Evolutionary conservation across 768 basidiomycete genomes (phyloP), one percentile per base, ranked within the genome.

Genomic region (Trametes cinnabarina): DNA sequence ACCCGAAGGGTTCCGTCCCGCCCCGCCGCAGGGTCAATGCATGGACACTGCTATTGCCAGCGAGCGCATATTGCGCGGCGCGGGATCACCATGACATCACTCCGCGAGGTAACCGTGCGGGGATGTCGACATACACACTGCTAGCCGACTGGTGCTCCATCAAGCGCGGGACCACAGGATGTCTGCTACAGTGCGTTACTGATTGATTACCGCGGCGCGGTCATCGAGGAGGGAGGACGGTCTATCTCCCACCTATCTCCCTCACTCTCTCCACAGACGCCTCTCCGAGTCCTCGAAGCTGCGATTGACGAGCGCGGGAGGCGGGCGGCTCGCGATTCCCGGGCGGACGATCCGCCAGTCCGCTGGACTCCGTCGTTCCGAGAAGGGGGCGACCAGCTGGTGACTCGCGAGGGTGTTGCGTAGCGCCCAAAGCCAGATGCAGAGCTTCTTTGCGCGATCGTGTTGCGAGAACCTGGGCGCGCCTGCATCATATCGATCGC

Each of bases 241-340:
- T 57, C 55, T 61, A 61, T 61, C 60, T 61, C 60, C 60, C 46
- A 28, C 43, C 60, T 47, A 61, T 61, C 60, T 61, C 60, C 60
- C 49, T 53, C 60, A 54, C 46, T 26, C 23, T 41, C 40, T 37
- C 57, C 57, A 44, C 57, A 15, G 19, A 17, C 35, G 51, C 55
- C 40, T 51, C 55, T 26, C 15, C 19, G n/a, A n/a, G 19, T 42
- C 19, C 19, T 42, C 41, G 41, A 19, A 22, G 22, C 41, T n/a
- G n/a, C n/a, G n/a, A n/a, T 22, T 9, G 44, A 17, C 30, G 32
- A 43, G 51, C 44, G 19, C 46, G 46, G 51, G 46, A 34, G n/a
- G 46, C 37, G 44, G 34, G 44, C 46, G 35, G 53, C 20, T 17
- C 26, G 42, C 28, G 25, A 30, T 23, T 39, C 12, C 44, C 53